Evolutionary conservation across 495 filamentous ascomycete species (phyloP).

Genomic region (Sphaerosporella brunnea): DNA sequence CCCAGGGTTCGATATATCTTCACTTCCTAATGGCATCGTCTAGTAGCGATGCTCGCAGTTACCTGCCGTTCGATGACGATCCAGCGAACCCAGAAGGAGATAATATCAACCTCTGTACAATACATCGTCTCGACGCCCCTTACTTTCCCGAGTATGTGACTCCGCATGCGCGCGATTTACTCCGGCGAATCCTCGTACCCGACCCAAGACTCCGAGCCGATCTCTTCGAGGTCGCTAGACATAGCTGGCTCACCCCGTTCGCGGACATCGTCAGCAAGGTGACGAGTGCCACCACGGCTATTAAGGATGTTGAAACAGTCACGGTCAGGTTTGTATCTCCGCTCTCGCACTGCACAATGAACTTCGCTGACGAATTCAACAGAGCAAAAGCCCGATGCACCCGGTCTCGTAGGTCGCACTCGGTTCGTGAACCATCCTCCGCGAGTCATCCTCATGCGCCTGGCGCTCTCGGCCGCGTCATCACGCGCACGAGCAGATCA

Average conservation of each 20-base stretch:
- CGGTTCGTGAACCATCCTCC: constrained; percentile 66
- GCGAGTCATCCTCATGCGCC: constrained; percentile 40
- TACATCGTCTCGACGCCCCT: constrained; percentile 95
- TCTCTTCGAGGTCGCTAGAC: constrained; percentile 89
- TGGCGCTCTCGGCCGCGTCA: constrained; percentile 55
- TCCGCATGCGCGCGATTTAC: constrained; percentile 81
- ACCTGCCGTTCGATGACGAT: constrained; percentile 97
- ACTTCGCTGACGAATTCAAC: too few relatives aligned
- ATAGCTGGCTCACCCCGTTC: constrained; percentile 96
- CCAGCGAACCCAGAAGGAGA: constrained; percentile 97
- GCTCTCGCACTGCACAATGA: constrained; percentile 54
- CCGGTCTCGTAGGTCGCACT: constrained; percentile 62
- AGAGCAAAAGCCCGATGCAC: constrained; percentile 42
- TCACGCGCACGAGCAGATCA: constrained; percentile 54
- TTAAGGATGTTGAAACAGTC: constrained; percentile 66
- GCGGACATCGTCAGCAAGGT: constrained; percentile 89
- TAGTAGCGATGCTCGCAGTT: constrained; percentile 98
- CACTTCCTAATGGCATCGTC: constrained; percentile 13
- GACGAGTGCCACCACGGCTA: constrained; percentile 80
- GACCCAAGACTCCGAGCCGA: constrained; percentile 90
- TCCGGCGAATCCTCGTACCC: constrained; percentile 87
- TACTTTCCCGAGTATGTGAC: constrained; percentile 99
- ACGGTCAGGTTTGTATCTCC: constrained; percentile 35
- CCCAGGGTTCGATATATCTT: not conserved
- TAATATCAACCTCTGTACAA: constrained; percentile 89